Evolutionary conservation across 345 rosid genomes (phyloP).

Genomic region (Excoecaria cochinchinensis): DNA sequence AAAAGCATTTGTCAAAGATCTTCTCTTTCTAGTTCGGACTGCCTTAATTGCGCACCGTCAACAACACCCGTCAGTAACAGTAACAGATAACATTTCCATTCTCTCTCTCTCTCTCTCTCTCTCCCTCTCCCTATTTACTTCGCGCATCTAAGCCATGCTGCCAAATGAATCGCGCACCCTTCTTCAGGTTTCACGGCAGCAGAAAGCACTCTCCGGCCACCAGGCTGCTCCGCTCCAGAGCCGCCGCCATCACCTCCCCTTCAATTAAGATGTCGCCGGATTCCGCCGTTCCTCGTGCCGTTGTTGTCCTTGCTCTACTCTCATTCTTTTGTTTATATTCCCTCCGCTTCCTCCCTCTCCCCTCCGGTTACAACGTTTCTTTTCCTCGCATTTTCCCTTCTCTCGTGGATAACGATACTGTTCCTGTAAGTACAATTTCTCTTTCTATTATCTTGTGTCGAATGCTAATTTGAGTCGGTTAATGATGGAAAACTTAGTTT

Average conservation of each 20-base stretch:
- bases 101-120: background rate
- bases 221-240: slow-evolving; percentile 1
- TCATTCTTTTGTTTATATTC: slow-evolving; percentile 33
- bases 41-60: too few species aligned
- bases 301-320: slow-evolving; percentile 22
- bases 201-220: background rate
- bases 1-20: too few species aligned
- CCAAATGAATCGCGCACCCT: slow-evolving; percentile 5
- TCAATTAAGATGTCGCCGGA: slow-evolving; percentile 15
- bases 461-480: background rate
- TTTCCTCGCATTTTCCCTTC: slow-evolving; percentile 22
- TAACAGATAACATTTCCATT: background rate
- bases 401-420: background rate
- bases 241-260: background rate
- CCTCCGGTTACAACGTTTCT: slow-evolving; percentile 18
- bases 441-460: background rate
- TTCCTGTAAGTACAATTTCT: slow-evolving; percentile 13
- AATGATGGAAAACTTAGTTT: background rate
- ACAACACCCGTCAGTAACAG: background rate
- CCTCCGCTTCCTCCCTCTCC: slow-evolving; percentile 18
- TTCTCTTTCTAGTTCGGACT: too few species aligned
- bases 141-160: background rate
- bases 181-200: slow-evolving; percentile 15
- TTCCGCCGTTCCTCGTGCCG: slow-evolving; percentile 21
- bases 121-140: background rate